Conservation (phyloP, 768 basidiomycete genomes). For the Pisolithus tinctorius region DNA sequence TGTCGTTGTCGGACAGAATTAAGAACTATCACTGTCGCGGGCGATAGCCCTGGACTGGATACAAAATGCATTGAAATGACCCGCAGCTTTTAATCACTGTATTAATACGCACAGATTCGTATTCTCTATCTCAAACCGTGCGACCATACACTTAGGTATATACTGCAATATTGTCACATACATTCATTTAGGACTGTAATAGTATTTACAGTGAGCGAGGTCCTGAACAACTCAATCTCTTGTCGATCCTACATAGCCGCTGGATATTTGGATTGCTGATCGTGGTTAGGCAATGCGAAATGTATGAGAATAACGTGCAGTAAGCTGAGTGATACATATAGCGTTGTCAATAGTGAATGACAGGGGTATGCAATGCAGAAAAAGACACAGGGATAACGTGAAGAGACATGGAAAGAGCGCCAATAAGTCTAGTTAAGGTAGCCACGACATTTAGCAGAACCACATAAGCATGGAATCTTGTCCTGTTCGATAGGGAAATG, state of each 20-base stretch:
- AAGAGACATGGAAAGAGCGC: not conserved
- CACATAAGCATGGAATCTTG: conserved; percentile 91
- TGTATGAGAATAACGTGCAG: conserved; percentile 1
- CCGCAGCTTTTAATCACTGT: no score
- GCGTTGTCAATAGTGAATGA: conserved; percentile 1
- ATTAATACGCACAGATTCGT: no score
- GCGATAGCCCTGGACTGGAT: not conserved
- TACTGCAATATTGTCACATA: no score
- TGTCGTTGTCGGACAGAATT: conserved; percentile 24
- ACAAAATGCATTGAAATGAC: not conserved
- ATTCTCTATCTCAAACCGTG: no score
- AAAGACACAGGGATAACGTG: not conserved
- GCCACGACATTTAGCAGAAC: conserved; percentile 86
- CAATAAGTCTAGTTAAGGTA: conserved; percentile 76
- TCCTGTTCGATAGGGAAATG: conserved; percentile 99
- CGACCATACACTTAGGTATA: no score
- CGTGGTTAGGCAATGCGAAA: not conserved
- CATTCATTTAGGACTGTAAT: no score
- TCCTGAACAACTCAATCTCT: no score
- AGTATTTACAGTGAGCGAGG: no score
- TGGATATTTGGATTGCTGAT: not conserved
- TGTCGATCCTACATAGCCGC: no score
- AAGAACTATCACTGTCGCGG: not conserved
- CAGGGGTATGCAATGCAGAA: conserved; percentile 1
- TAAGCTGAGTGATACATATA: conserved; percentile 2